A percentile compares a stretch with the other conserved stretches of the same genome.
Conservation (phyloP, 2,329 filamentous ascomycete genomes). For the Balansia obtecta region DNA sequence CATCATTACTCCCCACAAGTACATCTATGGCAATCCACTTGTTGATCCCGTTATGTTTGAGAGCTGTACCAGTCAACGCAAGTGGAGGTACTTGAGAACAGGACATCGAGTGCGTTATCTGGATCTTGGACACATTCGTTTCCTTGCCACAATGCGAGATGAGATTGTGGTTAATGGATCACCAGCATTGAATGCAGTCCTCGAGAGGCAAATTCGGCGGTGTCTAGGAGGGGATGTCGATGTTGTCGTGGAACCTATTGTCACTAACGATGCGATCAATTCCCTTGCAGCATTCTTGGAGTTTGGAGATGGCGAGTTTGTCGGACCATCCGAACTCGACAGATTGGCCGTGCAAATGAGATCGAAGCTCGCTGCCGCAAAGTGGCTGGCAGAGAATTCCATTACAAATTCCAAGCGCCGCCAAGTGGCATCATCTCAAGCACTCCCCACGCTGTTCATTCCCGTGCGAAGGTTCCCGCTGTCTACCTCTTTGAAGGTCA, state of each 20-base stretch:
- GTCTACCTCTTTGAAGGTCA: conserved; percentile 37
- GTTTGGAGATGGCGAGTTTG: conserved; percentile 27
- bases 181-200: conserved; percentile 27
- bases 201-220: conserved; percentile 34
- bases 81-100: conserved; percentile 33
- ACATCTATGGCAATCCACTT: conserved; percentile 17
- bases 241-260: conserved; percentile 35
- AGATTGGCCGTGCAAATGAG: conserved; percentile 26
- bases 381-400: conserved; percentile 29
- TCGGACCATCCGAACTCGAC: conserved; percentile 24
- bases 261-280: conserved; percentile 29
- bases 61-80: conserved; percentile 13
- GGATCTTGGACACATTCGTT: conserved; percentile 35
- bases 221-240: conserved; percentile 34
- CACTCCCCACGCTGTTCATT: conserved; percentile 36
- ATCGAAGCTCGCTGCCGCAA: conserved; percentile 30
- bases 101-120: conserved; percentile 37
- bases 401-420: conserved; percentile 18
- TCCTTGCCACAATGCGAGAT: conserved; percentile 31
- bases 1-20: conserved; percentile 22
- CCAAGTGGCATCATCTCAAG: conserved; percentile 22
- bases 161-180: conserved; percentile 27
- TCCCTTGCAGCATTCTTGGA: conserved; percentile 38
- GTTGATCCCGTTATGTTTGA: conserved; percentile 13
- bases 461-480: conserved; percentile 35